These are phyloP conservation scores for Pleomassaria siparia DNA, from an alignment of 2,329 filamentous ascomycete species.

Conservation along the genomic window DNA sequence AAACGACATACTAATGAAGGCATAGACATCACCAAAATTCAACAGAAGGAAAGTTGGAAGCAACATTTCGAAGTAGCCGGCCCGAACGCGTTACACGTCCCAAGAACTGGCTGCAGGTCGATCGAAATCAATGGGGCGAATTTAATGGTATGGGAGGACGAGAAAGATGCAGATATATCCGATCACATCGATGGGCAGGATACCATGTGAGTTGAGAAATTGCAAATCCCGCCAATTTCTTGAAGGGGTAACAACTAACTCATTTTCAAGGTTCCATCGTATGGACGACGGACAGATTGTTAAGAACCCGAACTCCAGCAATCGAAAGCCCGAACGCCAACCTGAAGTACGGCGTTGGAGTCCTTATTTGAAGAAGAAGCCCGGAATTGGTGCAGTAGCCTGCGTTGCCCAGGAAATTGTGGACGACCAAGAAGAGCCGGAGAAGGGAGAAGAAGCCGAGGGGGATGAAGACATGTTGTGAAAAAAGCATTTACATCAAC, in stretches of 20 bases:
- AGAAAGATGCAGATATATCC: slow-evolving; percentile 41
- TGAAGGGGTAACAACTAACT: no score
- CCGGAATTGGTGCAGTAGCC: slow-evolving; percentile 17
- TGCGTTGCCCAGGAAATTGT: slow-evolving; percentile 27
- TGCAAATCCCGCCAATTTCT: no score
- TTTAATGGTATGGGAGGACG: slow-evolving; percentile 45
- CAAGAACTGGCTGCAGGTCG: slow-evolving; percentile 39
- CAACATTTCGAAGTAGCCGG: slow-evolving; percentile 30
- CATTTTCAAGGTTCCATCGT: no score
- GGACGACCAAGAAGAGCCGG: slow-evolving; percentile 13
- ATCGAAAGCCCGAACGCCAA: slow-evolving; percentile 31
- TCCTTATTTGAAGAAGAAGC: slow-evolving; percentile 36
- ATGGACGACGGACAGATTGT: slow-evolving; percentile 42
- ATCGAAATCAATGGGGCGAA: slow-evolving; percentile 43
- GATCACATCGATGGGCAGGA: slow-evolving; percentile 41
- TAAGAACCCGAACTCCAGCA: slow-evolving; percentile 37
- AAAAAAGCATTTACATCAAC: slow-evolving; percentile 12
- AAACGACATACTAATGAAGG: no score
- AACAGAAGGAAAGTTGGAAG: slow-evolving; percentile 43
- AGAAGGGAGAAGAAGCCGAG: neutral
- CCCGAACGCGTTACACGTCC: slow-evolving; percentile 37
- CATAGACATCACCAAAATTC: slow-evolving; percentile 39
- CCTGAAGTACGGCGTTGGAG: slow-evolving; percentile 33
- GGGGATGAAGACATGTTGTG: slow-evolving; percentile 16
- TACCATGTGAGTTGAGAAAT: no score